Evolutionary conservation across 2,329 filamentous ascomycete species (phyloP), one percentile per base, ranked within the genome.

Genomic region (Zasmidium angulare): DNA sequence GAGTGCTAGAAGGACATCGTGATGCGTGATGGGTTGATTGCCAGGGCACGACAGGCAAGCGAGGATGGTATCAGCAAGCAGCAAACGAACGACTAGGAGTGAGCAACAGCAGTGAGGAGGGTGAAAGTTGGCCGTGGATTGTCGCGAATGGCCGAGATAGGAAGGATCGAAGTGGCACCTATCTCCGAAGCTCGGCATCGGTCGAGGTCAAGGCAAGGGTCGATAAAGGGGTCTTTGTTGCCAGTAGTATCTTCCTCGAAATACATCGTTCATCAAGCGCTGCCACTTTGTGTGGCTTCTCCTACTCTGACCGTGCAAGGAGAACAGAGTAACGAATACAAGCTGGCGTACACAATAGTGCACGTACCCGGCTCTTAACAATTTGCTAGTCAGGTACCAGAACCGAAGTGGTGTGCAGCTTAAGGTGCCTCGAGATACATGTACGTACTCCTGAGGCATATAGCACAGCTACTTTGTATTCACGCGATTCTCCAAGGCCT

Each of bases 91-190:
- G 26, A 29, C 26, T 29, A 11, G 11, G 26, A 29, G 26, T 29
- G 26, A 29, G 26, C 26, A 4, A 11, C 26, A 11, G n/a, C n/a
- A 29, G 26, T 29, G 26, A 29, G 26, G 36, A 43, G 36, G 3
- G 36, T 17, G 36, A 19, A 43, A 43, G 36, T 43, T 43, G 36
- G 36, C 36, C 36, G 36, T 17, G 31, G 24, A 40, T 55, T 36
- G 46, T 55, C 46, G 53, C 53, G 43, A 55, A 23, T 50, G 53
- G 53, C 46, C 53, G 53, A 55, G 53, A 55, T 52, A 55, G 46
- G 53, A 43, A 43, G 36, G 36, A 43, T 43, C 36, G n/a, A 9
- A 4, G 36, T 17, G 36, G 12, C 36, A 19, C 36, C n/a, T 7
- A 43, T 17, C 14, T 43, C 36, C 36, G 36, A 43, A 43, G 36